A percentile compares a stretch with the other conserved stretches of the same genome.
These are phyloP conservation scores for Pleomassaria siparia DNA, from an alignment of 2,329 filamentous ascomycete species.

Conservation along the genomic window DNA sequence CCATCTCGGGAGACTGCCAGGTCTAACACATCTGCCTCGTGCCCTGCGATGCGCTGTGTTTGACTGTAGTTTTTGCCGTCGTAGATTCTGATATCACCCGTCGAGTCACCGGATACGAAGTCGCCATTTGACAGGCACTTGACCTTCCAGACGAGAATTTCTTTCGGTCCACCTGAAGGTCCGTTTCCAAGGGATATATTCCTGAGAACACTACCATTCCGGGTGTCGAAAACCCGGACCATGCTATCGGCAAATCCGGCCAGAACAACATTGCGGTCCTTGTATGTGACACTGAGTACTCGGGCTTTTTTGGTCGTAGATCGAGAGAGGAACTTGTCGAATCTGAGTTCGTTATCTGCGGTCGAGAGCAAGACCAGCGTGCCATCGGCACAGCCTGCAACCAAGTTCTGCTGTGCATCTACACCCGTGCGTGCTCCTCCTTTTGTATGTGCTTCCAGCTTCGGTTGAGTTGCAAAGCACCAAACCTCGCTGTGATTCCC, in stretches of 20 bases:
- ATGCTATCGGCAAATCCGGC: constrained; percentile 95
- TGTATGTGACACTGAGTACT: constrained; percentile 89
- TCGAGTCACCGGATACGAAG: constrained; percentile 92
- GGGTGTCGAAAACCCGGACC: constrained; percentile 87
- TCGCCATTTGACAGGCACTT: constrained; percentile 85
- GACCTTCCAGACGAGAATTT: constrained; percentile 90
- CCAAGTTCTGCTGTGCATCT: constrained; percentile 60
- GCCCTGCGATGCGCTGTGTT: constrained; percentile 79
- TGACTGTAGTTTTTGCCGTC: constrained; percentile 90
- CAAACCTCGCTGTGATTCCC: constrained; percentile 96
- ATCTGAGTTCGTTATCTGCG: constrained; percentile 78
- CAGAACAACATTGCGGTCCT: constrained; percentile 77
- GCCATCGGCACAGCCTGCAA: constrained; percentile 89
- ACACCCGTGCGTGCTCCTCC: constrained; percentile 20
- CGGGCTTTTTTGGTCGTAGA: constrained; percentile 81
- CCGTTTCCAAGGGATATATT: constrained; percentile 86
- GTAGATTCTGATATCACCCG: constrained; percentile 91
- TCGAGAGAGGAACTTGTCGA: constrained; percentile 73
- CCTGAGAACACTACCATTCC: constrained; percentile 72
- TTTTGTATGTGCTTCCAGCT: constrained; percentile 42
- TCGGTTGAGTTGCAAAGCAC: constrained; percentile 89
- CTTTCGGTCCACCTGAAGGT: constrained; percentile 72
- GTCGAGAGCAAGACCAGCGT: constrained; percentile 85
- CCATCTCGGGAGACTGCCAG: constrained; percentile 82
- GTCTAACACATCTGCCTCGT: constrained; percentile 87